Percentiles rank a stretch among this genome's conserved stretches.
Conservation (phyloP, 345 rosid genomes). For the Populus pruinosa region DNA sequence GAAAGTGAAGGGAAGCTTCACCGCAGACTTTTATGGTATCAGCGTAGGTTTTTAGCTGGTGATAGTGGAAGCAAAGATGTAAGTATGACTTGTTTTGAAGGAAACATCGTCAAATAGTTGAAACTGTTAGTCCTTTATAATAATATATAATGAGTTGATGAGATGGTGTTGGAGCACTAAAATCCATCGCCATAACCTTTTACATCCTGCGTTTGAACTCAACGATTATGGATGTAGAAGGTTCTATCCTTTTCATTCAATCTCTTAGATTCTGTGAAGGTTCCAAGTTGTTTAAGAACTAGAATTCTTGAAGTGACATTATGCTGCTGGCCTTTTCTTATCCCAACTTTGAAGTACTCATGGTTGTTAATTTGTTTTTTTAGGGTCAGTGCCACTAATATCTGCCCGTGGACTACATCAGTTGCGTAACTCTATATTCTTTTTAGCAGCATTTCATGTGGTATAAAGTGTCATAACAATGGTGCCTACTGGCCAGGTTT, state of each 20-base stretch:
- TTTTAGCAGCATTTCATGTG: constrained; percentile 92
- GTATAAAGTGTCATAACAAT: constrained; percentile 67
- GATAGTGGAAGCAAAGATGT: constrained; percentile 17
- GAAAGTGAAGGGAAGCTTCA: constrained; percentile 16
- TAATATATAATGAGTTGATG: no score
- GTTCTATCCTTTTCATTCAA: background rate
- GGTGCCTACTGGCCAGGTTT: constrained; percentile 13
- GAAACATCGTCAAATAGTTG: background rate
- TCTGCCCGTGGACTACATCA: constrained; percentile 81
- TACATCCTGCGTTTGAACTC: background rate
- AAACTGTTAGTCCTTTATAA: no score
- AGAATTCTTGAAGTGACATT: background rate
- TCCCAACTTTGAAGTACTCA: background rate
- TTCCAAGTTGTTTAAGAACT: background rate
- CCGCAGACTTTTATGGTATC: constrained; percentile 41
- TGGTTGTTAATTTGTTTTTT: constrained; percentile 13
- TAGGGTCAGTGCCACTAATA: constrained; percentile 83
- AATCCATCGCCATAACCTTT: no score
- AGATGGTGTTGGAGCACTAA: no score
- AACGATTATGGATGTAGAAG: no score
- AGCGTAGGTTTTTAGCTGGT: constrained; percentile 46
- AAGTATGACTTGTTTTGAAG: constrained; percentile 7
- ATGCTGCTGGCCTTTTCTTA: background rate
- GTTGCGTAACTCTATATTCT: constrained; percentile 87
- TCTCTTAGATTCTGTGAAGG: background rate